A percentile compares a stretch with the other conserved stretches of the same genome.
Conservation (phyloP, 495 filamentous ascomycete species). For the Articulospora tetracladia region DNA sequence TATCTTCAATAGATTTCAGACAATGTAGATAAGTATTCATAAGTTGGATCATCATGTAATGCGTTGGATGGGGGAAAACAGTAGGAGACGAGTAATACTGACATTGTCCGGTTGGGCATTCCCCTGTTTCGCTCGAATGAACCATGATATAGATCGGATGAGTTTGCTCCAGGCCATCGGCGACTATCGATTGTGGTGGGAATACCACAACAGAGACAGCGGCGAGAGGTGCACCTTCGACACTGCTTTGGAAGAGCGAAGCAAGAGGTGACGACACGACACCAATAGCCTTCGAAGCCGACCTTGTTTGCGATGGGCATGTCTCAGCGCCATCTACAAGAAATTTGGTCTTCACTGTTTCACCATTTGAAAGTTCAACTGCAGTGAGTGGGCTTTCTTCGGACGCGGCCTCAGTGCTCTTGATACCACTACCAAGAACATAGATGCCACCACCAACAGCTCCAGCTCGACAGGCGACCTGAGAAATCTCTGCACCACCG, state of each 20-base stretch:
- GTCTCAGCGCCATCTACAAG: neutral
- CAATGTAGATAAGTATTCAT: constrained; percentile 99
- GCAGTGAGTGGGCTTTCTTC: constrained; percentile 21
- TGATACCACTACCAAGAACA: constrained; percentile 69
- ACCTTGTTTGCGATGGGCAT: constrained; percentile 19
- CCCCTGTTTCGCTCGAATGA: constrained; percentile 83
- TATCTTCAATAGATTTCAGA: constrained; percentile 83
- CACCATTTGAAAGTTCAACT: constrained; percentile 51
- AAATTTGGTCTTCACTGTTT: constrained; percentile 17
- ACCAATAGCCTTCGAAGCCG: constrained; percentile 44
- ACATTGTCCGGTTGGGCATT: constrained; percentile 86
- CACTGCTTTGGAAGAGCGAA: constrained; percentile 61
- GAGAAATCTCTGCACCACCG: constrained; percentile 84
- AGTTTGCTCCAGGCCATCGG: constrained; percentile 31
- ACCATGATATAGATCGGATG: constrained; percentile 67
- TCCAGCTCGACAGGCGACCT: constrained; percentile 86
- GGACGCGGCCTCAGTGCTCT: constrained; percentile 16
- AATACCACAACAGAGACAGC: constrained; percentile 74
- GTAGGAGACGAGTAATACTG: constrained; percentile 41
- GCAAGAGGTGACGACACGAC: constrained; percentile 66
- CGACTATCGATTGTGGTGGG: constrained; percentile 46
- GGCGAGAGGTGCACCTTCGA: constrained; percentile 70
- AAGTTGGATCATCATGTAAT: constrained; percentile 67
- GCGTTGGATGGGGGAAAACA: constrained; percentile 6
- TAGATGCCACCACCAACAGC: constrained; percentile 92